Evolutionary conservation across 2,329 filamentous ascomycete species (phyloP), one percentile per base, ranked within the genome.

Genomic region (Penicillium thymicola): DNA sequence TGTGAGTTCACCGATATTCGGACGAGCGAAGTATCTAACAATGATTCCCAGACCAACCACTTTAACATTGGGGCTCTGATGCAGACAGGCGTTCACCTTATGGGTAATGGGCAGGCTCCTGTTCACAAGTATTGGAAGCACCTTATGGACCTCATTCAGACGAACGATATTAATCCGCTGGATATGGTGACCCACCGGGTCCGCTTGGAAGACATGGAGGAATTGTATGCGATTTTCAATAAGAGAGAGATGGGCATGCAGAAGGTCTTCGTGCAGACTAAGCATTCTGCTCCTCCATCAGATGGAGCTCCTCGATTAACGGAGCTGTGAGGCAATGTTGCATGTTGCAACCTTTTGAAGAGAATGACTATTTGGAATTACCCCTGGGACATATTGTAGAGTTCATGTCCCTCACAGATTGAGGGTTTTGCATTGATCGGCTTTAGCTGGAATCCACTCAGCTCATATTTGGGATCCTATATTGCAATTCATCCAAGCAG

Each of bases 41-140:
- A 14, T 37, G 2, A 49, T 49, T 34, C 8, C 1, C 60, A 87
- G 82, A 90, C 87, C 23, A 92, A 91, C 74, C 88, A 90, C 72
- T 90, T 93, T 79, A 90, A 90, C 74, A 86, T 93, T 64, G 90
- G 91, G 10, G 86, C 89, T 0, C 70, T 95, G 14, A 95, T 95
- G 90, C 85, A 95, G 75, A 86, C 89, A 32, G 90, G 90, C n/a
- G 85, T 95, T 63, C 86, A 89, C 1, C 82, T 96, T 43, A 92
- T 85, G 61, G 84, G 85, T 41, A 86, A 86, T 63, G 84, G 85
- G 4, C 85, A 87, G 69, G 84, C 84, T 2, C 90, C 90, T 0
- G 89, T 95, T 0, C 89, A 93, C 66, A 84, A 87, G 67, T 94
- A 95, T 76, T 95, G 90, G 91, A 80, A 90, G 25, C 82, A 89